Percentiles rank a stretch among this genome's conserved stretches.
These are phyloP conservation scores for Oryza glaberrima DNA, from an alignment of 176 grass and related monocot species.

Conservation along the genomic window DNA sequence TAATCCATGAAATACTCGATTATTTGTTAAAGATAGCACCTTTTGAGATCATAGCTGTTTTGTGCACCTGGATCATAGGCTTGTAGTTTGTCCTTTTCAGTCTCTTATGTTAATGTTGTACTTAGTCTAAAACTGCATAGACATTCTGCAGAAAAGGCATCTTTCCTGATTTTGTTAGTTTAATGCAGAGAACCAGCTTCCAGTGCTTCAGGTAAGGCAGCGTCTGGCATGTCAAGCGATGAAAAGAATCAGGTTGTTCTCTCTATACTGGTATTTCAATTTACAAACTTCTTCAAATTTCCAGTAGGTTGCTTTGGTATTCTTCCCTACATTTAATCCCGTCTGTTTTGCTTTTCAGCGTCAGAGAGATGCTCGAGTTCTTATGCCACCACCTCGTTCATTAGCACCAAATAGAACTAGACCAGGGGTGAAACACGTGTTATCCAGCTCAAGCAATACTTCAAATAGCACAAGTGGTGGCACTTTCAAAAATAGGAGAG, in stretches of 20 bases:
- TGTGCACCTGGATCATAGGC: background rate
- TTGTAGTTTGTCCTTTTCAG: background rate
- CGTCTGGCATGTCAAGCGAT: slow-evolving; percentile 94
- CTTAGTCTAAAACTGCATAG: background rate
- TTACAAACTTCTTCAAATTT: slow-evolving; percentile 9
- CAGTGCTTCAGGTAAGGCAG: slow-evolving; percentile 84
- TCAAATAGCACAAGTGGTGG: slow-evolving; percentile 59
- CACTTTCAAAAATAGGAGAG: slow-evolving; percentile 63
- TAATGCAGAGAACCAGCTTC: slow-evolving; percentile 80
- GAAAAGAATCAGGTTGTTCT: slow-evolving; percentile 92
- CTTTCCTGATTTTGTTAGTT: slow-evolving; percentile 48
- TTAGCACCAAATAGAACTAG: slow-evolving; percentile 75
- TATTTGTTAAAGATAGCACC: background rate
- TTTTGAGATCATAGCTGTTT: background rate
- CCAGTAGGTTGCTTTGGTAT: background rate
- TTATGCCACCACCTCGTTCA: slow-evolving; percentile 94
- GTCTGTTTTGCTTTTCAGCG: slow-evolving; percentile 51
- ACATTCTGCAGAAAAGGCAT: background rate
- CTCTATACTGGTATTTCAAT: slow-evolving; percentile 4
- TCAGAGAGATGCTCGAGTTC: slow-evolving; percentile 78
- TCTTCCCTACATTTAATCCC: slow-evolving; percentile 13
- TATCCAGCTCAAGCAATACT: slow-evolving; percentile 75
- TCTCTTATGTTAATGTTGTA: background rate
- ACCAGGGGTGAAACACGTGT: slow-evolving; percentile 51
- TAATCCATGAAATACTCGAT: background rate